Evolutionary conservation across 257 asterid species (phyloP), one percentile per base, ranked within the genome.

Genomic region (Solanum ossicruentum): DNA sequence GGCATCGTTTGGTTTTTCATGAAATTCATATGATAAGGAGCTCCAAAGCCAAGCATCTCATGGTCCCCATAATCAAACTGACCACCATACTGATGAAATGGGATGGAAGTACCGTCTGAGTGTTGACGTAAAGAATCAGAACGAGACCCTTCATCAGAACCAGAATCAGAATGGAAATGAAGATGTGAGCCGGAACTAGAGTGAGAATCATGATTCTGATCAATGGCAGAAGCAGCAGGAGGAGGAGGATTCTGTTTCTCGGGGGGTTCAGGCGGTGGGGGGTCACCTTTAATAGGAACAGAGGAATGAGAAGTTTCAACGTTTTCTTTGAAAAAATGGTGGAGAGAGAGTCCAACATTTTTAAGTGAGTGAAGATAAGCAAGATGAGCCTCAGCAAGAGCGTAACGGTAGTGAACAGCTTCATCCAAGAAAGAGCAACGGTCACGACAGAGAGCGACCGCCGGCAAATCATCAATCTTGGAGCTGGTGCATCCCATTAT

Each of bases 131-230:
- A 86, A 32, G 96, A 88, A 21, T 89, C 95, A 1, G 90, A 84
- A 43, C 93, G 87, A 26, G 65, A 78, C 60, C 23, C 83, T 4
- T 88, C 92, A 2, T 91, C 98, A 0, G 86, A 93, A 39, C 87
- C 88, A 3, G 84, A 84, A 43, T 88, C 98, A 12, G 98, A 91
- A 84, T 89, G 96, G 73, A 95, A 92, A 86, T 92, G 90, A 12
- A 94, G 92, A 87, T 95, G 99, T 39, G 99, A 95, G 49, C 94
- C 97, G 83, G 96, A 91, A 81, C 90, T 90, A 12, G 99, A 96
- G 61, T 72, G 85, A 67, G 90, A 78, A 78, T 52, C 83, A 4
- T 70, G 52, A 70, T 70, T 70, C 8, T 69, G 51, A 70, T 17
- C 54, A 70, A 70, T 41, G 17, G 11, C 32, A 72, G 28, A 7